Percentiles rank a stretch among this genome's conserved stretches.
Conservation (phyloP, 2,329 filamentous ascomycete species). For the Chalaropsis thielavioides region DNA sequence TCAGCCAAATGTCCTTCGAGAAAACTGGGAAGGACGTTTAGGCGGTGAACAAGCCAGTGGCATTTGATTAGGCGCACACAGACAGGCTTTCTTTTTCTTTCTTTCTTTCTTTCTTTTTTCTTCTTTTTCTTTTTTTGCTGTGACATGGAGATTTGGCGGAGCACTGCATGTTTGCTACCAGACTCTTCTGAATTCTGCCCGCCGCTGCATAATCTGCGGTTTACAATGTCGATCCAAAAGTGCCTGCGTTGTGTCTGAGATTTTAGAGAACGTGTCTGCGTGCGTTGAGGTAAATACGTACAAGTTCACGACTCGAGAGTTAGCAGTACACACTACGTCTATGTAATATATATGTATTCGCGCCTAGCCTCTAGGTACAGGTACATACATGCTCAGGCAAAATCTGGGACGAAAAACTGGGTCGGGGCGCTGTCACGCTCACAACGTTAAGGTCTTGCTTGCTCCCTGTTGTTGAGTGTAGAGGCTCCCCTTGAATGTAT, state of each 20-base stretch:
- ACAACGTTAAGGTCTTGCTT: no score
- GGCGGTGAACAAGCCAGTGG: not conserved
- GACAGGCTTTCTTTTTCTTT: not conserved
- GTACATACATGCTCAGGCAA: not conserved
- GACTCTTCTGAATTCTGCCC: not conserved
- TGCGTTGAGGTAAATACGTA: not conserved
- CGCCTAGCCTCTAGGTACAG: no score
- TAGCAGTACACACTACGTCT: no score
- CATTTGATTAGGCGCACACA: not conserved
- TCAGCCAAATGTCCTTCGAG: not conserved
- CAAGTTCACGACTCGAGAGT: not conserved
- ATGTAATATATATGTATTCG: no score
- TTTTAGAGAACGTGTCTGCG: not conserved
- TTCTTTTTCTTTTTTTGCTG: not conserved
- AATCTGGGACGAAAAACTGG: not conserved
- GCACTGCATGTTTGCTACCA: not conserved
- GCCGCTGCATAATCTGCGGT: not conserved
- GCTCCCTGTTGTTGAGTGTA: no score
- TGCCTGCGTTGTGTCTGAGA: not conserved
- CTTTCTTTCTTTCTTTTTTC: no score
- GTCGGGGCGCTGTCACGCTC: no score
- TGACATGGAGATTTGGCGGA: not conserved
- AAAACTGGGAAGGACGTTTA: not conserved
- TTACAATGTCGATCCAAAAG: not conserved
- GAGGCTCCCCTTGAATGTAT: not conserved